Conservation (phyloP, 2,329 filamentous ascomycete species). For the Chrysoporthe deuterocubensis region DNA sequence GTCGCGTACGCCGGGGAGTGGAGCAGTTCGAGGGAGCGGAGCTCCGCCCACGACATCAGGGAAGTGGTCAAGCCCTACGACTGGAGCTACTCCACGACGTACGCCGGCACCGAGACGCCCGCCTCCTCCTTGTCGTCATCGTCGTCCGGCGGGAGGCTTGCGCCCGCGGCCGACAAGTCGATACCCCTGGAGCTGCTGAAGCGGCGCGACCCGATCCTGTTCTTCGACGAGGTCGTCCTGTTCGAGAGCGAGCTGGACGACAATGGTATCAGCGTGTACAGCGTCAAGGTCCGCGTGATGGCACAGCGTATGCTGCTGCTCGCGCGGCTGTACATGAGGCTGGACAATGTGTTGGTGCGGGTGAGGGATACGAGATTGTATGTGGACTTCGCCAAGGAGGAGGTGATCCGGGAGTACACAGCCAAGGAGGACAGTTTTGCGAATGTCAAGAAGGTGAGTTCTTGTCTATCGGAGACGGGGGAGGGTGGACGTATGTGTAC, state of each 20-base stretch:
- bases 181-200: slow-evolving; percentile 89
- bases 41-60: slow-evolving; percentile 83
- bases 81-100: slow-evolving; percentile 95
- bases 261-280: slow-evolving; percentile 90
- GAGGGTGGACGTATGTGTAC: too few species aligned
- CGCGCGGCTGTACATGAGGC: slow-evolving; percentile 84
- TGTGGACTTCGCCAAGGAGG: slow-evolving; percentile 79
- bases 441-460: slow-evolving; percentile 69
- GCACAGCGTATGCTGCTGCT: slow-evolving; percentile 84
- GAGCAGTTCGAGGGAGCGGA: slow-evolving; percentile 70
- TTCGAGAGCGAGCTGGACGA: slow-evolving; percentile 98
- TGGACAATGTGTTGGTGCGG: slow-evolving; percentile 87
- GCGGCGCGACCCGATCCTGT: slow-evolving; percentile 89
- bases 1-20: slow-evolving; percentile 92
- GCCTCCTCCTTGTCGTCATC: slow-evolving; percentile 6
- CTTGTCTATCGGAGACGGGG: not conserved
- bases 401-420: slow-evolving; percentile 87
- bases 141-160: slow-evolving; percentile 11
- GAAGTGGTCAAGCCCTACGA: slow-evolving; percentile 96
- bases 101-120: slow-evolving; percentile 68
- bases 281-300: slow-evolving; percentile 92
- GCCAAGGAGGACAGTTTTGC: slow-evolving; percentile 84
- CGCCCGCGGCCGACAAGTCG: slow-evolving; percentile 35
- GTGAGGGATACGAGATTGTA: slow-evolving; percentile 91
- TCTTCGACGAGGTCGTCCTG: slow-evolving; percentile 94